Conservation (phyloP, 2,329 filamentous ascomycete genomes). For the Verticillium klebahnii region DNA sequence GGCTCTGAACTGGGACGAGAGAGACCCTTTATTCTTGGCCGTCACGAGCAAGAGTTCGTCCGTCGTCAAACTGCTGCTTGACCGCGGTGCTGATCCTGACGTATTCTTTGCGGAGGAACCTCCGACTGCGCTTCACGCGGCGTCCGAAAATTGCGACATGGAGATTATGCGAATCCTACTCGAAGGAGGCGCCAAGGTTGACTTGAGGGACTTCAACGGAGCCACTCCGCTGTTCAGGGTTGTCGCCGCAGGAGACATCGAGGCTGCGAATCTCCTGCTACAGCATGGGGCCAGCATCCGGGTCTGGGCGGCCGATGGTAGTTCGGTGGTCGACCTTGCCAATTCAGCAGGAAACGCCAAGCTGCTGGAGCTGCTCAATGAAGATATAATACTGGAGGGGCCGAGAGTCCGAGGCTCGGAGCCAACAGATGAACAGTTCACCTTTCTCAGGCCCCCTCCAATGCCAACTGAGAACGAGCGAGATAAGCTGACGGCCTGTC, state of each 20-base stretch:
- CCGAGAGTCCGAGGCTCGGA: not conserved
- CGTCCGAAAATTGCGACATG: not conserved
- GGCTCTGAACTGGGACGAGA: not conserved
- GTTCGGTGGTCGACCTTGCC: slow-evolving; percentile 1
- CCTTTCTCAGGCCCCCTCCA: slow-evolving; percentile 2
- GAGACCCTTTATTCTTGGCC: not conserved
- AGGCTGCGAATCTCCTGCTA: slow-evolving; percentile 1
- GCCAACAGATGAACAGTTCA: not conserved
- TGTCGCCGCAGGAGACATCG: not conserved
- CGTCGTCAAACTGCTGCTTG: slow-evolving; percentile 2
- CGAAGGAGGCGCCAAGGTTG: not conserved
- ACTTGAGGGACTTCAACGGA: not conserved
- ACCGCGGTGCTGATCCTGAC: slow-evolving; percentile 3
- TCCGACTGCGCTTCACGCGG: slow-evolving; percentile 1
- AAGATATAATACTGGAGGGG: slow-evolving; percentile 1
- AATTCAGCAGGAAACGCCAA: not conserved
- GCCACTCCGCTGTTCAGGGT: slow-evolving; percentile 1
- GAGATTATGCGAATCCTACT: not conserved
- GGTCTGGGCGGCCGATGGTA: not conserved
- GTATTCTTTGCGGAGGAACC: not conserved
- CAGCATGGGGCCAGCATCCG: slow-evolving; percentile 1
- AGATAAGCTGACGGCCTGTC: slow-evolving; percentile 4
- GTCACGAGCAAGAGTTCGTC: not conserved
- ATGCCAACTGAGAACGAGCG: slow-evolving; percentile 2
- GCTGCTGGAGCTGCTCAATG: slow-evolving; percentile 3